These are phyloP conservation scores for Dendryphion nanum DNA, from an alignment of 2,329 filamentous ascomycete genomes.

Conservation along the genomic window DNA sequence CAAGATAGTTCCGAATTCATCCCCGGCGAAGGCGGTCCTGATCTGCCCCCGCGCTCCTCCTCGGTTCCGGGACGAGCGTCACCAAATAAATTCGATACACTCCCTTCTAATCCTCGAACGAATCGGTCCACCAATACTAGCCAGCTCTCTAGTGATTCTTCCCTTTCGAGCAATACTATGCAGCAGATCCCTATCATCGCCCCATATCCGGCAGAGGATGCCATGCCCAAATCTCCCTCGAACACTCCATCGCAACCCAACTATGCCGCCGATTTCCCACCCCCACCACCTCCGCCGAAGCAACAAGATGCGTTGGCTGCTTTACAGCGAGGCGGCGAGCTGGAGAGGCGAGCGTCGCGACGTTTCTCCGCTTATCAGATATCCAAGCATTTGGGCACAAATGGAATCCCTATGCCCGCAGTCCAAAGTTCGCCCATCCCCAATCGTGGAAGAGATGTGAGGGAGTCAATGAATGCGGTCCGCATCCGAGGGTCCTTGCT, in stretches of 20 bases:
- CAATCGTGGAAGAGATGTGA: conserved; percentile 78
- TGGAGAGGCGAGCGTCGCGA: conserved; percentile 88
- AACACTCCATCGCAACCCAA: conserved; percentile 37
- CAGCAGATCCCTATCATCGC: conserved; percentile 74
- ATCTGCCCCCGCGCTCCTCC: conserved; percentile 49
- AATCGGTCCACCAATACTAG: conserved; percentile 34
- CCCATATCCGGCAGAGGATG: conserved; percentile 66
- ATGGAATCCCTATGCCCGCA: conserved; percentile 79
- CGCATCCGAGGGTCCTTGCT: conserved; percentile 57
- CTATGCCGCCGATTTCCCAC: conserved; percentile 60
- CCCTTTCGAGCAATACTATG: conserved; percentile 70
- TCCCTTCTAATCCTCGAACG: conserved; percentile 32
- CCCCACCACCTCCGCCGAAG: conserved; percentile 76
- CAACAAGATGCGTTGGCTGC: conserved; percentile 88
- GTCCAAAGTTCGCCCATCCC: conserved; percentile 77
- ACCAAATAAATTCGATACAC: conserved; percentile 42
- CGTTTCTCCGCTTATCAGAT: conserved; percentile 97
- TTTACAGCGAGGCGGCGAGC: conserved; percentile 84
- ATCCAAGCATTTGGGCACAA: conserved; percentile 85
- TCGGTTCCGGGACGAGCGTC: conserved; percentile 46
- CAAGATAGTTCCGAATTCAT: conserved; percentile 42
- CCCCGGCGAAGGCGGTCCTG: conserved; percentile 30
- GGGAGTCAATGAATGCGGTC: conserved; percentile 79
- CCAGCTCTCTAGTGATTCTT: conserved; percentile 49
- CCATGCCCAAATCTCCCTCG: conserved; percentile 40